Percentiles rank a stretch among this genome's conserved stretches.
phyloP scores from a whole-genome alignment of 768 basidiomycete genomes.

The Pleurotus tuber-regium region DNA sequence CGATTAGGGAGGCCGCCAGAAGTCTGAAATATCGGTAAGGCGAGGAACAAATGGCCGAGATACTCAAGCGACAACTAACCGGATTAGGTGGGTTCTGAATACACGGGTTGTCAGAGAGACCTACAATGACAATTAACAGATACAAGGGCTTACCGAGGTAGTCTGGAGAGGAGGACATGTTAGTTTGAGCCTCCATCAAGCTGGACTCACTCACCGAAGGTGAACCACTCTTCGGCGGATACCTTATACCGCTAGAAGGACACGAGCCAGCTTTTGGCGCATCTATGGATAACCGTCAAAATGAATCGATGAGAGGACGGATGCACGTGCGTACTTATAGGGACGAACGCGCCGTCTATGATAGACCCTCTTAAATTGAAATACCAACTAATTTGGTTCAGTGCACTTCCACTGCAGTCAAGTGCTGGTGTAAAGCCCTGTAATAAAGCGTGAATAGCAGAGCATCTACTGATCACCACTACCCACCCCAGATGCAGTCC shows the following conservation, averaged over 20 bases:
- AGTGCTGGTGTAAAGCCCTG: conserved; percentile 48
- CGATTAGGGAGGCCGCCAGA: conserved; percentile 37
- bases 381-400: conserved; percentile 50
- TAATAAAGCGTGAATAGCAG: conserved; percentile 16
- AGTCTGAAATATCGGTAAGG: conserved; percentile 10
- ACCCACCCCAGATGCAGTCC: conserved; percentile 44
- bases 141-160: conserved; percentile 29
- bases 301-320: not conserved
- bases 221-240: conserved; percentile 39
- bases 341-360: conserved; percentile 51
- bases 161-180: not conserved
- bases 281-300: conserved; percentile 24
- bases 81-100: not conserved
- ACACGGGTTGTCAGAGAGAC: no score
- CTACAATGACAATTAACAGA: no score
- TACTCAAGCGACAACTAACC: not conserved
- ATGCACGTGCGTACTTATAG: conserved; percentile 38
- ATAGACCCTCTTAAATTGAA: conserved; percentile 54
- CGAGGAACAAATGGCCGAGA: not conserved
- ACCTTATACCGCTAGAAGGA: conserved; percentile 41
- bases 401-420: conserved; percentile 35
- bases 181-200: no score
- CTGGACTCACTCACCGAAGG: not conserved
- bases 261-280: conserved; percentile 40
- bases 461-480: not conserved